Conservation (phyloP, 1,284 basidiomycete species). For the Lentinula novae-zelandiae region DNA sequence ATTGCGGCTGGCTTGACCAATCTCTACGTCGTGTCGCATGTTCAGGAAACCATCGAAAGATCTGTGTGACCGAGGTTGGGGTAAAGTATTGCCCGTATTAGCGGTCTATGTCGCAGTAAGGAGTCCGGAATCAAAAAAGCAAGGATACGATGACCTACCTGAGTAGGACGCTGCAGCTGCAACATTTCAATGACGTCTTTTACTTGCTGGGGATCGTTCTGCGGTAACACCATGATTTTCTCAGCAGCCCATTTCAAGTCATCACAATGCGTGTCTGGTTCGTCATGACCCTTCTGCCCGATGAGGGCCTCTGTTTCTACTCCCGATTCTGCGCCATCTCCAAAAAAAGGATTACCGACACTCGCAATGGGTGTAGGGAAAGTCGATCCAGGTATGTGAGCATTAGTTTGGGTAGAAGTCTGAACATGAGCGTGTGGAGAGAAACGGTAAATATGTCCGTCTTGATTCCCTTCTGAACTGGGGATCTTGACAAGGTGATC, state of each 20-base stretch:
- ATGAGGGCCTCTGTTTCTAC: too few relatives aligned
- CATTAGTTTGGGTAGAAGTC: too few relatives aligned
- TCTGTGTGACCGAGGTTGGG: neutral
- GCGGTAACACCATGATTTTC: neutral
- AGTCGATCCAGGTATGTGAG: neutral
- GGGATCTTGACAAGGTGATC: too few relatives aligned
- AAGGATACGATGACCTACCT: neutral
- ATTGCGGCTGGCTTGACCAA: neutral
- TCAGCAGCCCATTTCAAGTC: neutral
- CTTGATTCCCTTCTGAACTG: too few relatives aligned
- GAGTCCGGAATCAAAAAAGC: neutral
- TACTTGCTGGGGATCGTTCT: neutral
- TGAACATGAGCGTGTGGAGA: too few relatives aligned
- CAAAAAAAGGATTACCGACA: too few relatives aligned
- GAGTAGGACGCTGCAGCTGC: neutral
- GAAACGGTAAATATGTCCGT: too few relatives aligned
- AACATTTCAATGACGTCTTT: neutral
- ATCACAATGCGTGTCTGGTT: neutral
- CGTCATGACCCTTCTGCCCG: neutral
- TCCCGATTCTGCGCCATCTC: too few relatives aligned
- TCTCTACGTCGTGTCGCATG: neutral
- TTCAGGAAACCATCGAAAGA: neutral
- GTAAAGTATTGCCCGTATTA: neutral
- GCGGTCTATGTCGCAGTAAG: neutral
- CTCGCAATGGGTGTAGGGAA: neutral